Conservation (phyloP, 768 basidiomycete species). For the Boletus eberwhitei region DNA sequence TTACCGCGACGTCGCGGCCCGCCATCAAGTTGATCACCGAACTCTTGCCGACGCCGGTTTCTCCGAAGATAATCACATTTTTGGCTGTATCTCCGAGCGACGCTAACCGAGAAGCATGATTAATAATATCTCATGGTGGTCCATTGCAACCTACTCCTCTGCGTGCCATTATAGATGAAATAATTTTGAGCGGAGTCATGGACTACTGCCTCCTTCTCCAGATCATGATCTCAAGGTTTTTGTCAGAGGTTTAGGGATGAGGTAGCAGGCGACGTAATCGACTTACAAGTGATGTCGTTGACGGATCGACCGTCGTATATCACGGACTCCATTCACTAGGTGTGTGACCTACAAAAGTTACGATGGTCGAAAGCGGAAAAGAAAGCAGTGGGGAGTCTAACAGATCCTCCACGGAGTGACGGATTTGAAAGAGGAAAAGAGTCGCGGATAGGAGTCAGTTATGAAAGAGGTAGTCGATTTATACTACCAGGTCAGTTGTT, state of each 20-base stretch:
- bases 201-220: background rate
- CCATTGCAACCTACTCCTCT: background rate
- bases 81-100: background rate
- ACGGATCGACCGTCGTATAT: background rate
- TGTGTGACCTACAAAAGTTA: background rate
- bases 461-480: background rate
- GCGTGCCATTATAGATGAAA: background rate
- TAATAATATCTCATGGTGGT: background rate
- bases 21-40: slow-evolving; percentile 8
- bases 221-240: background rate
- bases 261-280: background rate
- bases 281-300: background rate
- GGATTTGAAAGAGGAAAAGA: background rate
- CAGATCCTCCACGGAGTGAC: background rate
- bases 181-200: background rate
- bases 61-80: slow-evolving; percentile 2
- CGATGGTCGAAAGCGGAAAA: background rate
- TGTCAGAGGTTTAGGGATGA: background rate
- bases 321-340: background rate
- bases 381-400: background rate
- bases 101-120: background rate
- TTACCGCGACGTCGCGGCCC: background rate
- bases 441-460: background rate
- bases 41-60: too few relatives aligned
- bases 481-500: background rate